Conservation (phyloP, 2,329 filamentous ascomycete genomes). For the Hypoxylon sp. region DNA sequence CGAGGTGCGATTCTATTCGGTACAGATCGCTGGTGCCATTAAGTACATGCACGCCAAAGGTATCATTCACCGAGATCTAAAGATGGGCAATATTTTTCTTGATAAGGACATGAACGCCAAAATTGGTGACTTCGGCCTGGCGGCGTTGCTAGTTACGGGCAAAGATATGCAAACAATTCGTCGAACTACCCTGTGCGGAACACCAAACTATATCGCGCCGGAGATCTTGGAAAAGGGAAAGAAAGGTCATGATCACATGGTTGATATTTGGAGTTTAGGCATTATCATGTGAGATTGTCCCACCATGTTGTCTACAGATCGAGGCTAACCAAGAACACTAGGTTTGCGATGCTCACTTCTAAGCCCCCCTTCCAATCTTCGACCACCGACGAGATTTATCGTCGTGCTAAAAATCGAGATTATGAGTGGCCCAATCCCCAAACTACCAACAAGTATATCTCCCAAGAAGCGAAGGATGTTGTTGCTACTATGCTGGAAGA, state of each 20-base stretch:
- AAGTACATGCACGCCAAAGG: slow-evolving; percentile 98
- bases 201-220: slow-evolving; percentile 97
- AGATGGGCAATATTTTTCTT: slow-evolving; percentile 98
- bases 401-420: slow-evolving; percentile 76
- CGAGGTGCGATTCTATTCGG: slow-evolving; percentile 92
- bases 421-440: slow-evolving; percentile 84
- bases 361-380: slow-evolving; percentile 96
- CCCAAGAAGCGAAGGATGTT: slow-evolving; percentile 81
- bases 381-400: slow-evolving; percentile 89
- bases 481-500: slow-evolving; percentile 83
- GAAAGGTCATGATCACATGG: slow-evolving; percentile 96
- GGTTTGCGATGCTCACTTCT: slow-evolving; percentile 96
- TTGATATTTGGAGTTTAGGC: slow-evolving; percentile 97
- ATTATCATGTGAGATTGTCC: slow-evolving; percentile 85
- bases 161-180: slow-evolving; percentile 88
- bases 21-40: slow-evolving; percentile 96
- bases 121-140: slow-evolving; percentile 96
- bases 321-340: slow-evolving; percentile 58
- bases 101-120: slow-evolving; percentile 97
- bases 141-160: slow-evolving; percentile 90
- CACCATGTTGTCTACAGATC: slow-evolving; percentile 1
- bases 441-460: slow-evolving; percentile 78
- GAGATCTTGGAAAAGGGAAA: slow-evolving; percentile 96
- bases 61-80: slow-evolving; percentile 96
- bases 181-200: slow-evolving; percentile 94